phyloP scores from a whole-genome alignment of 2,329 filamentous ascomycete species.

The Thelonectria blattea region DNA sequence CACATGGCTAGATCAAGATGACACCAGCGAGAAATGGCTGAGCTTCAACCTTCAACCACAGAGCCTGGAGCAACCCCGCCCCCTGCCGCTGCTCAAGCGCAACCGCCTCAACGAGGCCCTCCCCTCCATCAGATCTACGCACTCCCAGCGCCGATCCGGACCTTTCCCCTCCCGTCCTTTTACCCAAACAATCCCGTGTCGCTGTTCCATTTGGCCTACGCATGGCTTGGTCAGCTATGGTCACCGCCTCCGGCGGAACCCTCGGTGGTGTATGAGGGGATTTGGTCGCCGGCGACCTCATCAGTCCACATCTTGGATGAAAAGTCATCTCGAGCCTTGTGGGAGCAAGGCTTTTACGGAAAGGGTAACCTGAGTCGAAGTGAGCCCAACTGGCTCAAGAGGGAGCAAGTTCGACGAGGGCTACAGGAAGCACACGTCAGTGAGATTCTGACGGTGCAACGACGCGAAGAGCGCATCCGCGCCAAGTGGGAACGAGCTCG shows the following conservation, averaged over 20 bases:
- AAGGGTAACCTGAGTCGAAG: conserved; percentile 92
- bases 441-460: conserved; percentile 78
- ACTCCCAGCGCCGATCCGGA: conserved; percentile 78
- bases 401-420: conserved; percentile 76
- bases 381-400: conserved; percentile 90
- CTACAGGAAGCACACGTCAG: conserved; percentile 71
- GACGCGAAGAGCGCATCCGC: conserved; percentile 80
- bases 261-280: conserved; percentile 69
- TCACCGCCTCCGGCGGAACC: conserved; percentile 70
- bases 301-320: conserved; percentile 85
- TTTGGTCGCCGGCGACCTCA: conserved; percentile 81
- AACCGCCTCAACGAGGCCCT: conserved; percentile 42
- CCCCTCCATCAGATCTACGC: conserved; percentile 77
- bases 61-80: conserved; percentile 32
- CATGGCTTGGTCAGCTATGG: conserved; percentile 77
- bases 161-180: conserved; percentile 84
- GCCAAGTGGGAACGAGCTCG: conserved; percentile 93
- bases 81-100: conserved; percentile 28
- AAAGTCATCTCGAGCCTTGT: conserved; percentile 77
- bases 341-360: conserved; percentile 98
- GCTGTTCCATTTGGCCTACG: conserved; percentile 77
- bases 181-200: conserved; percentile 94
- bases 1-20: conserved; percentile 52
- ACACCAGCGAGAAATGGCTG: conserved; percentile 52
- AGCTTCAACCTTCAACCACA: conserved; percentile 40